These are phyloP conservation scores for Dianthus caryophyllus DNA, from an alignment of 148 eudicot species.

Conservation along the genomic window DNA sequence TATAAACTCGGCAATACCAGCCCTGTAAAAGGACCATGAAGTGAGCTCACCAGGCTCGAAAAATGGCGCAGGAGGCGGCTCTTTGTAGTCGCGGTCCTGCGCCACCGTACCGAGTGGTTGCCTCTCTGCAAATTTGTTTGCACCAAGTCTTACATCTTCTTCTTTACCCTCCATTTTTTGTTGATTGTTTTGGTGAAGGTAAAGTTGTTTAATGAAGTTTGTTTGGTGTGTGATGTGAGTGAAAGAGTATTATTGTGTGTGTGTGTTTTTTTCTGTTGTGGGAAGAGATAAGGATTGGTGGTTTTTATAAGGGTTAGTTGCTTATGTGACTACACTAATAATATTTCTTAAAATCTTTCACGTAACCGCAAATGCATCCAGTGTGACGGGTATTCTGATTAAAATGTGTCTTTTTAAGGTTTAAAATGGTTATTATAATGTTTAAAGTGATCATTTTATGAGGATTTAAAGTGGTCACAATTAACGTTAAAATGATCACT, in stretches of 20 bases:
- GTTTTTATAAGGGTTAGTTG: not conserved
- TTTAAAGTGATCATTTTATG: no score
- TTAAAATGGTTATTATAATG: no score
- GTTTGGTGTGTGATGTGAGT: not conserved
- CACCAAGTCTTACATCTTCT: constrained; percentile 60
- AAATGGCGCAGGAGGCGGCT: constrained; percentile 52
- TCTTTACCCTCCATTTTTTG: constrained; percentile 48
- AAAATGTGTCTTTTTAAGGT: no score
- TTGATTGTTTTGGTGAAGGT: constrained; percentile 17
- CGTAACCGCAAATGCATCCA: no score
- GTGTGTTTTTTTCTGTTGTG: not conserved
- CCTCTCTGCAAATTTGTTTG: constrained; percentile 55
- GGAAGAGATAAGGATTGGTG: constrained; percentile 16
- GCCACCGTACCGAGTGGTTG: constrained; percentile 67
- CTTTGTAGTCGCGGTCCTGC: constrained; percentile 67
- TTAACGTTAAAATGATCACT: no score
- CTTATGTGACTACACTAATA: no score
- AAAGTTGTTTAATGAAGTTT: no score
- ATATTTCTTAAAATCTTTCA: no score
- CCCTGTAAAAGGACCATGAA: constrained; percentile 54
- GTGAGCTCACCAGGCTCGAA: constrained; percentile 49
- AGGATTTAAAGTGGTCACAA: no score
- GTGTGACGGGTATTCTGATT: no score
- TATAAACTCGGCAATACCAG: constrained; percentile 51
- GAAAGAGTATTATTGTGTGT: not conserved